Evolutionary conservation across 352 stramenopile genomes (phyloP).

Genomic region (Blastocystis sp.): DNA sequence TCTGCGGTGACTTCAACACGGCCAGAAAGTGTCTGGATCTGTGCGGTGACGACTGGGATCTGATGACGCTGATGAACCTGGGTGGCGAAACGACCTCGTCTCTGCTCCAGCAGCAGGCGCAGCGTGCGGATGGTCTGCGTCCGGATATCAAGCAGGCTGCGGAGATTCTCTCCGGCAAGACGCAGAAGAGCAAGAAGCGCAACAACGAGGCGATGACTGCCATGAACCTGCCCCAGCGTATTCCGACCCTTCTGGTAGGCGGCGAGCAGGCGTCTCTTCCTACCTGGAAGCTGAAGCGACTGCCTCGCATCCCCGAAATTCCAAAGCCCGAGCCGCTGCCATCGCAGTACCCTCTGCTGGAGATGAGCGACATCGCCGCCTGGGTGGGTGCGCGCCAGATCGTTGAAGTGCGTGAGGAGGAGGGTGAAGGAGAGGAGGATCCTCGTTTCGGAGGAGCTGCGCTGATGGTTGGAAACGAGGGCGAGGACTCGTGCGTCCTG

Average conservation of each 20-base stretch:
- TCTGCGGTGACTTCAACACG: conserved; percentile 52
- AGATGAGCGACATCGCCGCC: conserved; percentile 48
- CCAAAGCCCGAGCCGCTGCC: conserved; percentile 46
- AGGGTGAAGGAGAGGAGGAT: conserved; percentile 35
- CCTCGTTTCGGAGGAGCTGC: conserved; percentile 45
- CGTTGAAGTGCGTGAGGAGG: conserved; percentile 46
- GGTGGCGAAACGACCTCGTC: neutral
- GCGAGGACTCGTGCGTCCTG: conserved; percentile 49
- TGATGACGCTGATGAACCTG: conserved; percentile 40
- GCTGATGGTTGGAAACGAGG: conserved; percentile 55
- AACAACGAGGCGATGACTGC: conserved; percentile 8
- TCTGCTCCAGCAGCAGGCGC: conserved; percentile 38
- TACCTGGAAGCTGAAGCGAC: conserved; percentile 39
- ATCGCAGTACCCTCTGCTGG: conserved; percentile 20
- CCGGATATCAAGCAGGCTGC: conserved; percentile 54
- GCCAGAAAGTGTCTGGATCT: conserved; percentile 47
- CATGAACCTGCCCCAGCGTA: conserved; percentile 43
- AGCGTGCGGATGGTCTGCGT: conserved; percentile 46
- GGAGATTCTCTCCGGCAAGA: conserved; percentile 38
- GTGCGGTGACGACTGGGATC: conserved; percentile 51
- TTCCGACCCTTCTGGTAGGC: conserved; percentile 37
- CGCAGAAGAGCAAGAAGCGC: conserved; percentile 48
- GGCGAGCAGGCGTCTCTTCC: conserved; percentile 10
- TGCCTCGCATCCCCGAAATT: conserved; percentile 41
- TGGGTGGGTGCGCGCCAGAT: conserved; percentile 55